Percentiles rank a stretch among this genome's conserved stretches.
Conservation (phyloP, 352 stramenopile genomes). For the Globisporangium alternatum region DNA sequence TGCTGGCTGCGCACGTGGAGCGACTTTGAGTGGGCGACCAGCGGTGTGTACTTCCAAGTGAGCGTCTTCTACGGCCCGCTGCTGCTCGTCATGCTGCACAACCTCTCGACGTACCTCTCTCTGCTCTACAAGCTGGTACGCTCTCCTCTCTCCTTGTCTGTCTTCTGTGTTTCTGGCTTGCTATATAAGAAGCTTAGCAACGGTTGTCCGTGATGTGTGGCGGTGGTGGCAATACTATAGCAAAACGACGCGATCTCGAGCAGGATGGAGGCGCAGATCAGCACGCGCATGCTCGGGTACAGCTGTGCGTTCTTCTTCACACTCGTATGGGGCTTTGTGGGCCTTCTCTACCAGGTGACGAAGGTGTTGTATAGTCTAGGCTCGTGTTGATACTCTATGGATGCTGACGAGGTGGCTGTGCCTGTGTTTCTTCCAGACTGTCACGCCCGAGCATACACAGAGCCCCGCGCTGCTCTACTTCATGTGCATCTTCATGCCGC, state of each 20-base stretch:
- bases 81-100: conserved; percentile 50
- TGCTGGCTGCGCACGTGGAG: conserved; percentile 79
- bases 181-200: background rate
- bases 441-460: conserved; percentile 44
- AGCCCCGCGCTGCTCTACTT: conserved; percentile 52
- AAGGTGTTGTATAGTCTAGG: background rate
- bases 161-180: background rate
- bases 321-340: conserved; percentile 44
- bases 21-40: conserved; percentile 42
- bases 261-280: conserved; percentile 64
- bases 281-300: conserved; percentile 63
- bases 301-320: conserved; percentile 53
- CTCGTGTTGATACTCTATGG: background rate
- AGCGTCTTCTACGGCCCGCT: conserved; percentile 59
- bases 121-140: conserved; percentile 60
- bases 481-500: conserved; percentile 63
- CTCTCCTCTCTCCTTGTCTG: background rate
- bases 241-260: conserved; percentile 60
- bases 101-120: conserved; percentile 55
- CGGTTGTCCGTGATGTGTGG: background rate
- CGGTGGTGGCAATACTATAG: background rate
- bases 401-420: no score
- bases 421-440: conserved; percentile 18
- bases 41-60: conserved; percentile 60
- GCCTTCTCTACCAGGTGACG: conserved; percentile 46